phyloP scores from a whole-genome alignment of 257 asterid genomes.

The Pogostemon cablin region DNA sequence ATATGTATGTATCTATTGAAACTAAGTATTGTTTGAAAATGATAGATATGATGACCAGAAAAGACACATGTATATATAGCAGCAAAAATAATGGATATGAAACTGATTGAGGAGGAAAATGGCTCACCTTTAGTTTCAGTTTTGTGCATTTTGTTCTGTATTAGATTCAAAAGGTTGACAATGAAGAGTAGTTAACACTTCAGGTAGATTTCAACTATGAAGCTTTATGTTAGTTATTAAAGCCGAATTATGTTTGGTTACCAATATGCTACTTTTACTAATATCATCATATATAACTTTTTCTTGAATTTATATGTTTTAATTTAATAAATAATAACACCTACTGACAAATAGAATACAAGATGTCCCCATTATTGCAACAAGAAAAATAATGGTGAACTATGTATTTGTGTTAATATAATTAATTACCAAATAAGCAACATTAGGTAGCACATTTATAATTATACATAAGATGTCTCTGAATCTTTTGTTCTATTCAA shows the following conservation, averaged over 20 bases:
- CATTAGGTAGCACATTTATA: no score
- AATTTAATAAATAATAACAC: background rate
- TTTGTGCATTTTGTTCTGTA: background rate
- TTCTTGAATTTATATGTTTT: background rate
- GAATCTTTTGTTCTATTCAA: no score
- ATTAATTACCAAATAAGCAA: no score
- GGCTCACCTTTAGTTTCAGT: no score
- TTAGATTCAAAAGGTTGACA: slow-evolving; percentile 25
- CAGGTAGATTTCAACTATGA: slow-evolving; percentile 45
- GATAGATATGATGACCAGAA: slow-evolving; percentile 20
- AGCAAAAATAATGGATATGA: slow-evolving; percentile 19
- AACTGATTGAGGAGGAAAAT: background rate
- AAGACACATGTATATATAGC: background rate
- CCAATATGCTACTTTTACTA: slow-evolving; percentile 23
- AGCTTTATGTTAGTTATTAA: background rate
- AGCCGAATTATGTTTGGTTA: slow-evolving; percentile 38
- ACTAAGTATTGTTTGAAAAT: slow-evolving; percentile 2
- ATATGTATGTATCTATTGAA: background rate
- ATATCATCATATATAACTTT: background rate
- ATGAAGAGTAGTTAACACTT: slow-evolving; percentile 31
- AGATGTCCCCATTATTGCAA: background rate
- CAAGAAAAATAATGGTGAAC: background rate
- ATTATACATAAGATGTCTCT: no score
- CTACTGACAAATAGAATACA: background rate
- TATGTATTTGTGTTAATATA: no score